phyloP scores from a whole-genome alignment of 106 monocot species.

The Platanthera zijinensis region DNA sequence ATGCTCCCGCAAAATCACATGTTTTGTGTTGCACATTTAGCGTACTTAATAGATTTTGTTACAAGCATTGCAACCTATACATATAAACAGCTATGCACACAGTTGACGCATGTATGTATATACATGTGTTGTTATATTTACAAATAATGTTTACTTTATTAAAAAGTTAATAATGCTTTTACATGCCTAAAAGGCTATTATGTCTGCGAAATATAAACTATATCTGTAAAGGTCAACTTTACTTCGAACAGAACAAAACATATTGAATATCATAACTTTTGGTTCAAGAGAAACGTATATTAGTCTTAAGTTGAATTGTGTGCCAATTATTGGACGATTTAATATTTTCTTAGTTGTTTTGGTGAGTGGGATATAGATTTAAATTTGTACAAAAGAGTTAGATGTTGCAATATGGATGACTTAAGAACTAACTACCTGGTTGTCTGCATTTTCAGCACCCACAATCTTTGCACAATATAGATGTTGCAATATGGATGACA shows the following conservation, averaged over 20 bases:
- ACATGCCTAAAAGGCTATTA: background rate
- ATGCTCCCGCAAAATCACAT: background rate
- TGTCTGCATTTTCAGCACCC: background rate
- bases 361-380: background rate
- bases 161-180: background rate
- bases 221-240: background rate
- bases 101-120: background rate
- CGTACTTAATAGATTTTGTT: background rate
- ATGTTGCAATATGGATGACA: no score
- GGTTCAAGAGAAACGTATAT: background rate
- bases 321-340: background rate
- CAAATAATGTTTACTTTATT: background rate
- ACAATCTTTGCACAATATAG: background rate
- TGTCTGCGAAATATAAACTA: background rate
- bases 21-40: background rate
- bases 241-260: background rate
- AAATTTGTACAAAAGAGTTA: background rate
- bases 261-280: background rate
- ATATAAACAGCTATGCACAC: background rate
- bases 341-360: background rate
- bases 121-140: background rate
- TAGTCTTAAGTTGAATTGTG: background rate
- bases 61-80: background rate
- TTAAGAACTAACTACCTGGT: background rate
- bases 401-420: background rate